Base-by-base conservation (phyloP, 1,284 basidiomycete genomes). In the Mycena citricolor region DNA sequence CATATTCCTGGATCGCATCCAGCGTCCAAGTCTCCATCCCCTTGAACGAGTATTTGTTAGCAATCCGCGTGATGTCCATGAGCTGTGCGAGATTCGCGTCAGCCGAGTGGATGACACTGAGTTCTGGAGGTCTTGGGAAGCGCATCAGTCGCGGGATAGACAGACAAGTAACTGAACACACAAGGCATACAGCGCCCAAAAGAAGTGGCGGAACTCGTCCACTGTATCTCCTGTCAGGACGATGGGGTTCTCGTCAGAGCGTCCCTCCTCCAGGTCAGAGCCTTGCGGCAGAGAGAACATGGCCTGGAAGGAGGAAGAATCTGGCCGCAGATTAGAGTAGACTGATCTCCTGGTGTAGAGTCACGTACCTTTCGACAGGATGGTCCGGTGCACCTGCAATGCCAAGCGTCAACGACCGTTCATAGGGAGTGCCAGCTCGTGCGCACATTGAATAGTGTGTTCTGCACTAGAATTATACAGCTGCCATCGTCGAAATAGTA, bases 41-140 rank as follows among this genome's bases (percentile, higher is more conserved):
- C 59, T 78, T 82, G 73, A 86, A 84, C 25, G 76, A 72, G 54
- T 85, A 85, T 62, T 86, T 85, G 65, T 76, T 78, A 20, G 80
- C 69, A 8, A 83, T 66, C 13, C 70, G 70, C 5, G 79, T 77
- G 46, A 86, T 76, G 55, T 81, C 75, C 50, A 82, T 77, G 17
- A 86, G 71, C 19, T 70, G 70, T 28, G 64, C 61, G 8, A 85
- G 68, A 46, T 81, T 68, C n/a, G 73, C 65, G 28, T 62, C 61
- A 23, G 69, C 62, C 12, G 71, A 69, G 20, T 70, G 72, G 13
- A 76, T 63, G 29, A 64, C 54, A 44, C 63, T 64, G 14, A 84
- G 63, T 49, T 85, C 81, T 14, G 72, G 74, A 4, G 83, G 83
- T 50, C 82, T 84, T n/a, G n/a, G n/a, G n/a, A n/a, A n/a, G 53